These are phyloP conservation scores for Clarireedia homoeocarpa DNA, from an alignment of 2,329 filamentous ascomycete genomes.

Conservation along the genomic window DNA sequence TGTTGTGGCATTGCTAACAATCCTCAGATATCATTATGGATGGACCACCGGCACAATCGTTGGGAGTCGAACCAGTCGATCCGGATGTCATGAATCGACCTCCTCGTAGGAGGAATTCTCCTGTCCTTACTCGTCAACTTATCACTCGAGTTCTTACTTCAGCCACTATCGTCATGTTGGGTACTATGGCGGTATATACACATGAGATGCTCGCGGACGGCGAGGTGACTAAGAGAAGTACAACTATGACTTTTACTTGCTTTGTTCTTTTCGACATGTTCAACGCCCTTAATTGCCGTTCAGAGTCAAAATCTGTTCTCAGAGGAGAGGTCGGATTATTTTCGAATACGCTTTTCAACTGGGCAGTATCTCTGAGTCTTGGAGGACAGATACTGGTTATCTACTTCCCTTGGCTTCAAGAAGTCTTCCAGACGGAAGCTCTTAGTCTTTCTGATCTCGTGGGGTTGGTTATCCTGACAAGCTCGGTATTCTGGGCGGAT, in stretches of 20 bases:
- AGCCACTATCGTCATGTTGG: conserved; percentile 81
- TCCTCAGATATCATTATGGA: conserved; percentile 94
- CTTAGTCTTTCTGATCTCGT: conserved; percentile 67
- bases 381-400: conserved; percentile 85
- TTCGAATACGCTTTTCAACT: conserved; percentile 91
- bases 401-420: conserved; percentile 88
- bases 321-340: conserved; percentile 77
- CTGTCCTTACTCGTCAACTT: conserved; percentile 79
- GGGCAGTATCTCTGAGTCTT: conserved; percentile 79
- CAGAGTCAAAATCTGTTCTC: conserved; percentile 81
- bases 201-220: conserved; percentile 83
- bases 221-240: conserved; percentile 82
- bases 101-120: conserved; percentile 76
- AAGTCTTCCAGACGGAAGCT: conserved; percentile 92
- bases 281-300: conserved; percentile 89
- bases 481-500: conserved; percentile 91
- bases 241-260: conserved; percentile 98
- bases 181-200: conserved; percentile 85
- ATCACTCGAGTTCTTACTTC: conserved; percentile 81
- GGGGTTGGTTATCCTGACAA: conserved; percentile 66
- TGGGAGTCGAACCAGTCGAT: conserved; percentile 92
- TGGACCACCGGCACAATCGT: conserved; percentile 90
- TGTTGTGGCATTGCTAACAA: conserved; percentile 9
- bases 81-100: conserved; percentile 89
- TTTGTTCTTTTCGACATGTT: conserved; percentile 99